These are phyloP conservation scores for Lepidium africanum DNA, from an alignment of 345 rosid species.

Conservation along the genomic window DNA sequence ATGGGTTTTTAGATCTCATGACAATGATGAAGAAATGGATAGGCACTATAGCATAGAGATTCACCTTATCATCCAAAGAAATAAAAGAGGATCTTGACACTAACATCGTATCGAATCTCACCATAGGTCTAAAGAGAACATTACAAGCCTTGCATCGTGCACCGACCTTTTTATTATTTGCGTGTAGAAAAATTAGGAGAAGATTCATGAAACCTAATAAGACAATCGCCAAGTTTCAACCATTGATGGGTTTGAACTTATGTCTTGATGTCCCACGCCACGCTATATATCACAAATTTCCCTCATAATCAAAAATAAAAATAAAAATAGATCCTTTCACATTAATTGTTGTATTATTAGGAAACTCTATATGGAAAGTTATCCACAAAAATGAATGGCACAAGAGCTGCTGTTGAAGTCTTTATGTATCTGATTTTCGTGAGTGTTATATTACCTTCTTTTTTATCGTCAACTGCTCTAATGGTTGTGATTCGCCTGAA, in stretches of 20 bases:
- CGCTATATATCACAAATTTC: background rate
- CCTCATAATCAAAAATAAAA: background rate
- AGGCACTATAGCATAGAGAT: slow-evolving; percentile 29
- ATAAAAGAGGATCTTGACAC: slow-evolving; percentile 17
- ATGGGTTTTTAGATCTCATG: slow-evolving; percentile 19
- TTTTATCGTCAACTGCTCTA: background rate
- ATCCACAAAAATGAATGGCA: too few relatives aligned
- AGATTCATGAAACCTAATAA: slow-evolving; percentile 20
- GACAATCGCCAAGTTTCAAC: slow-evolving; percentile 10
- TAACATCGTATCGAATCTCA: slow-evolving; percentile 22
- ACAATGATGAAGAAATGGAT: slow-evolving; percentile 28
- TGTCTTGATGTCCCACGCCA: slow-evolving; percentile 14
- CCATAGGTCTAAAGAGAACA: slow-evolving; percentile 8
- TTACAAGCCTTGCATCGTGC: slow-evolving; percentile 28
- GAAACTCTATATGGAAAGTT: too few relatives aligned
- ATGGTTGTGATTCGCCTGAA: background rate
- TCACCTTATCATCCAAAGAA: slow-evolving; percentile 27
- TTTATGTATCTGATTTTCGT: background rate
- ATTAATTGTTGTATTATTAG: background rate
- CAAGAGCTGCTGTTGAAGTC: background rate
- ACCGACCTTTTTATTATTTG: background rate
- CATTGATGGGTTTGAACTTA: slow-evolving; percentile 10
- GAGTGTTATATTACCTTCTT: background rate
- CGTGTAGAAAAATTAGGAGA: background rate
- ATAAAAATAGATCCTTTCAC: background rate